A percentile compares a stretch with the other conserved stretches of the same genome.
Evolutionary conservation across 2,329 filamentous ascomycete species (phyloP).

Genomic region (Scedosporium minutisporum): DNA sequence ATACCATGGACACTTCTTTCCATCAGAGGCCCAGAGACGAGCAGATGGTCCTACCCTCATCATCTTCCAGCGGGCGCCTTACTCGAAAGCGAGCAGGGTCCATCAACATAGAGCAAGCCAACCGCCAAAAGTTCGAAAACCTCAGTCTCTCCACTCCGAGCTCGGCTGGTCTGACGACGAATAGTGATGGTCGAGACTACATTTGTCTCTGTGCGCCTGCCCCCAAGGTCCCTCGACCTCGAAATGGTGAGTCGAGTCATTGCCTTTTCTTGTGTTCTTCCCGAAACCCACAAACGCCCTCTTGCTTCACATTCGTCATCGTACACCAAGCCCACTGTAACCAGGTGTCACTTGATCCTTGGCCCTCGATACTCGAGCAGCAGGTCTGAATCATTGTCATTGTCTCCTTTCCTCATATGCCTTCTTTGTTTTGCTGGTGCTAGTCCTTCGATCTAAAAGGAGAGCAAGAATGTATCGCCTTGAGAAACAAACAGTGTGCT

Average conservation of each 20-base stretch:
- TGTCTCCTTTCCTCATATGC: neutral
- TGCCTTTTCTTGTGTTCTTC: neutral
- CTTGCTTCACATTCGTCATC: too few relatives aligned
- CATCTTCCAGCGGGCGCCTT: neutral
- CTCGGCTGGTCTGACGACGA: slow-evolving; percentile 11
- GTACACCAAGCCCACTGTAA: too few relatives aligned
- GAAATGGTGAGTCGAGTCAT: slow-evolving; percentile 41
- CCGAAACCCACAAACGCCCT: neutral
- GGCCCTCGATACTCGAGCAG: too few relatives aligned
- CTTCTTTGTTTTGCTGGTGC: neutral
- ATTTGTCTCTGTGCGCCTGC: slow-evolving; percentile 48
- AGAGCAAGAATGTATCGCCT: too few relatives aligned
- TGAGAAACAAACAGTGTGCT: neutral
- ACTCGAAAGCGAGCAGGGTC: slow-evolving; percentile 34
- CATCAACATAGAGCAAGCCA: slow-evolving; percentile 35
- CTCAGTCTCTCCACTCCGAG: slow-evolving; percentile 25
- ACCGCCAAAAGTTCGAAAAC: slow-evolving; percentile 23
- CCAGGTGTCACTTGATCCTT: too few relatives aligned
- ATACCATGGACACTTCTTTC: neutral
- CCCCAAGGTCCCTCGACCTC: slow-evolving; percentile 47
- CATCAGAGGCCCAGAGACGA: neutral
- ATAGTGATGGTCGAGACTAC: slow-evolving; percentile 22
- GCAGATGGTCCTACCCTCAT: neutral
- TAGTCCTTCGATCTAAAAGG: too few relatives aligned
- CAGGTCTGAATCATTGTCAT: neutral